Percentiles rank a stretch among this genome's conserved stretches.
These are phyloP conservation scores for Epichloe bromicola DNA, from an alignment of 2,329 filamentous ascomycete genomes.

Conservation along the genomic window DNA sequence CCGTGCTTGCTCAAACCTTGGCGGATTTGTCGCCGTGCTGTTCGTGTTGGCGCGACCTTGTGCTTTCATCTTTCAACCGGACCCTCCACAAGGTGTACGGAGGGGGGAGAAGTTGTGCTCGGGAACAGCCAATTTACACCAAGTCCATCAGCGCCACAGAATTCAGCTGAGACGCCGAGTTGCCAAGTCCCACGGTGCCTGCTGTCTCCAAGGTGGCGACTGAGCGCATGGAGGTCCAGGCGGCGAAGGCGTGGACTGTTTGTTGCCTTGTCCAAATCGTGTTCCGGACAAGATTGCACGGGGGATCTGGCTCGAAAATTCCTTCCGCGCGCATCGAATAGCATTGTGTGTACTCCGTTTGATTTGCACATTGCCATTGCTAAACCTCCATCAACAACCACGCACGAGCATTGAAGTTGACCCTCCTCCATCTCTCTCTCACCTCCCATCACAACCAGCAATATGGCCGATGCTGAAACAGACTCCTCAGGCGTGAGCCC, in stretches of 20 bases:
- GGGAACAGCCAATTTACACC: background rate
- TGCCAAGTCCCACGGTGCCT: background rate
- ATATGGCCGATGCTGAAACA: constrained; percentile 4
- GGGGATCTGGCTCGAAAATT: background rate
- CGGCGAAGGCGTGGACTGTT: background rate
- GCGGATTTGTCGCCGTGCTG: background rate
- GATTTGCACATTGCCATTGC: background rate
- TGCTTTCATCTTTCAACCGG: background rate
- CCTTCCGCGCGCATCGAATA: no score
- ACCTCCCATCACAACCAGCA: background rate
- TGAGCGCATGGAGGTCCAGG: background rate
- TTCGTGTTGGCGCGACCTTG: background rate
- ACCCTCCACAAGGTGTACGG: no score
- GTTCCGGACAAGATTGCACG: background rate
- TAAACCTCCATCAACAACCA: no score
- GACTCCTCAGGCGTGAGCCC: background rate
- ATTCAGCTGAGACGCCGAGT: background rate
- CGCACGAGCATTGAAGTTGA: no score
- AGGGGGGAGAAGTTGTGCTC: background rate
- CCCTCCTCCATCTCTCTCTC: background rate
- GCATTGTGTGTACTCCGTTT: background rate
- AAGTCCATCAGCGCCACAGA: background rate
- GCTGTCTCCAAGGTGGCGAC: background rate
- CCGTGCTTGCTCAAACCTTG: background rate
- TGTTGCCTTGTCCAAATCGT: background rate